These are phyloP conservation scores for Pichia heedii DNA, from an alignment of 805 yeast genomes.

Conservation along the genomic window DNA sequence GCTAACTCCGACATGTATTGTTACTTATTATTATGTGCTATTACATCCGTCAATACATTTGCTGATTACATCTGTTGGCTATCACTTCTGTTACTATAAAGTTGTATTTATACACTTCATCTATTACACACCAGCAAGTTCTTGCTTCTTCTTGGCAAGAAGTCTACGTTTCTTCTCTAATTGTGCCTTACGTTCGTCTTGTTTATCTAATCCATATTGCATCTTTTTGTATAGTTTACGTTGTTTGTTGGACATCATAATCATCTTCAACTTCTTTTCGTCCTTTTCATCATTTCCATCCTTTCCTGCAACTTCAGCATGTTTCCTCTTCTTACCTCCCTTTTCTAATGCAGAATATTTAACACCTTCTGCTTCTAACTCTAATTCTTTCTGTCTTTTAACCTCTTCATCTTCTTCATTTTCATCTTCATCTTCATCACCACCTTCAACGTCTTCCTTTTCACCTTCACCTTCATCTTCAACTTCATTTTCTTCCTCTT, in stretches of 20 bases:
- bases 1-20: no score
- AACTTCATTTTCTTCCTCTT: slow-evolving; percentile 35
- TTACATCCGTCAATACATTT: no score
- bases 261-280: slow-evolving; percentile 86
- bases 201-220: slow-evolving; percentile 83
- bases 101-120: no score
- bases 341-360: slow-evolving; percentile 50
- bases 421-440: slow-evolving; percentile 43
- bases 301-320: slow-evolving; percentile 34
- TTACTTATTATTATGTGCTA: no score
- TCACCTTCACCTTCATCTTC: slow-evolving; percentile 42
- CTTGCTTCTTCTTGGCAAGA: slow-evolving; percentile 51
- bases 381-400: slow-evolving; percentile 70
- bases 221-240: slow-evolving; percentile 89
- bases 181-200: slow-evolving; percentile 64
- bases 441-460: slow-evolving; percentile 45
- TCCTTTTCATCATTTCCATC: slow-evolving; percentile 54
- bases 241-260: slow-evolving; percentile 97
- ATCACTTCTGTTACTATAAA: no score
- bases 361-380: slow-evolving; percentile 84
- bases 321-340: slow-evolving; percentile 24
- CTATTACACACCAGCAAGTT: slow-evolving; percentile 10
- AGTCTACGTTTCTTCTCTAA: slow-evolving; percentile 62
- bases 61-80: no score
- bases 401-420: slow-evolving; percentile 39